Evolutionary conservation across 352 stramenopile genomes (phyloP).

Genomic region (Phytopythium helicoides): DNA sequence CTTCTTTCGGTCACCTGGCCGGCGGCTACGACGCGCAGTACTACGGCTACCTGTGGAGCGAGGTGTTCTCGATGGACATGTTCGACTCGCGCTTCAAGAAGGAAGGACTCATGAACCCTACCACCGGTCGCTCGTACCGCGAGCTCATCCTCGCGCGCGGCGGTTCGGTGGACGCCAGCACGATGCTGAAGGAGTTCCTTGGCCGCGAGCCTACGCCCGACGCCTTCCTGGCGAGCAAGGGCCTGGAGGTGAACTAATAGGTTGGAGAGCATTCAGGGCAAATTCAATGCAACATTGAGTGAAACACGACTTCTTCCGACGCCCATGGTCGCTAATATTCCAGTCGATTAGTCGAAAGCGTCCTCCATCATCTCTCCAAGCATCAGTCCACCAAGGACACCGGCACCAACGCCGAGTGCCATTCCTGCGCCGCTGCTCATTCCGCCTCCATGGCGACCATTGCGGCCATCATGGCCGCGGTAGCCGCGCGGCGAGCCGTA

Average conservation of each 20-base stretch:
- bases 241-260: constrained; percentile 31
- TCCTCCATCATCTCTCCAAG: constrained; percentile 65
- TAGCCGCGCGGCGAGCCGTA: constrained; percentile 26
- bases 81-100: constrained; percentile 87
- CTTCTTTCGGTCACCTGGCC: constrained; percentile 81
- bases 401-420: constrained; percentile 71
- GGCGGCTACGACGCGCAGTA: constrained; percentile 80
- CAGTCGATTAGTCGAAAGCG: constrained; percentile 34
- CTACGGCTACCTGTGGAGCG: constrained; percentile 91
- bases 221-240: constrained; percentile 84
- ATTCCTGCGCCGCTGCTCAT: constrained; percentile 37
- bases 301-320: too few species aligned
- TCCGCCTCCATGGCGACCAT: constrained; percentile 19
- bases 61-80: constrained; percentile 90
- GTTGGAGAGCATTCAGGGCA: too few species aligned
- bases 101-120: constrained; percentile 78
- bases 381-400: constrained; percentile 70
- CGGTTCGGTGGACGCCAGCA: constrained; percentile 72
- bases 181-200: constrained; percentile 82
- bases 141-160: constrained; percentile 85
- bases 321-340: too few species aligned
- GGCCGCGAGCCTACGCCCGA: constrained; percentile 73
- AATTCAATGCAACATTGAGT: too few species aligned
- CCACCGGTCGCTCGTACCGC: constrained; percentile 78
- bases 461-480: constrained; percentile 11